Evolutionary conservation across 2,329 filamentous ascomycete species (phyloP).

Genomic region (Ophiocordyceps sinensis): DNA sequence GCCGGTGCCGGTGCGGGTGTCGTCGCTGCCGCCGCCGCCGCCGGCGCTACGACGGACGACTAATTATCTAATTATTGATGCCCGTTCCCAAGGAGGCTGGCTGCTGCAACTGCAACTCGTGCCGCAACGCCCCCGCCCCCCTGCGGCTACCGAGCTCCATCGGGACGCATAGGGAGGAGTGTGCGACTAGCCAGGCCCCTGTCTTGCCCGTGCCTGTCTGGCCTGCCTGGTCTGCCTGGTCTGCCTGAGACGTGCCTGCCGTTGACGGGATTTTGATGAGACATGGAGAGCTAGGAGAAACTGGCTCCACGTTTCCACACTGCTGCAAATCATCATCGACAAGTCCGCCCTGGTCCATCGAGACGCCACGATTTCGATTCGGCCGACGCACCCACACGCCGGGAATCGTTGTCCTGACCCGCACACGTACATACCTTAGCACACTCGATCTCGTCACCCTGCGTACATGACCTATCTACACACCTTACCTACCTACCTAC

Average conservation of each 20-base stretch:
- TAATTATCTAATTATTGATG: no score
- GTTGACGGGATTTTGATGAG: no score
- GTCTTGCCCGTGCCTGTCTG: no score
- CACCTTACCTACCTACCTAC: neutral
- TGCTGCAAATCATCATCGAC: neutral
- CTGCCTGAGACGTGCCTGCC: no score
- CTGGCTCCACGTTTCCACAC: neutral
- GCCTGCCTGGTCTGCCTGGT: no score
- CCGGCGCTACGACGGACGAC: neutral
- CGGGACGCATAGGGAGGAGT: no score
- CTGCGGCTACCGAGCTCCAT: no score
- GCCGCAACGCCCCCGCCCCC: no score
- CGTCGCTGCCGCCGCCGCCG: neutral
- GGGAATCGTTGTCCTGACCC: neutral
- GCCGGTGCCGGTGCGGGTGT: neutral
- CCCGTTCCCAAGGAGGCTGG: no score
- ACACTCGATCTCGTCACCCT: neutral
- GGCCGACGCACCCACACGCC: neutral
- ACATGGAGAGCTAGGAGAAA: no score
- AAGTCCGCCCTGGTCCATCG: neutral
- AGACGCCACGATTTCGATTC: neutral
- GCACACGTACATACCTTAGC: neutral
- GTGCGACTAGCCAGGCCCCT: no score
- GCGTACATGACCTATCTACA: neutral
- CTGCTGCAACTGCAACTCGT: no score